Conservation (phyloP, 495 filamentous ascomycete species). For the Penicillium soppii region DNA sequence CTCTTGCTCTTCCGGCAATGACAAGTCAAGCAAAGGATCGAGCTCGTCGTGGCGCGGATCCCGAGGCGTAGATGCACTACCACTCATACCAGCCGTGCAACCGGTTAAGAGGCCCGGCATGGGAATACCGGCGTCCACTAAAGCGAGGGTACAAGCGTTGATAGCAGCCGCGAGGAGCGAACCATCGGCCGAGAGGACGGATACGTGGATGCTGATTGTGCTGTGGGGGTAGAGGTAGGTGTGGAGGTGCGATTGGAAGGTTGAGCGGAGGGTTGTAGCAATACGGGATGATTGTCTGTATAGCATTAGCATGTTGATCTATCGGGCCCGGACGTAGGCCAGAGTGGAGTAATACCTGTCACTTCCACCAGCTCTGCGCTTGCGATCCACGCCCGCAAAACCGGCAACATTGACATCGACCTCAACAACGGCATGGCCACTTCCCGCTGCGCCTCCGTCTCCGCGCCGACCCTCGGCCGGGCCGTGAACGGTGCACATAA, state of each 20-base stretch:
- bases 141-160: constrained; percentile 89
- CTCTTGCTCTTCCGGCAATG: constrained; percentile 82
- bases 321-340: neutral
- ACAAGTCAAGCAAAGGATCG: constrained; percentile 88
- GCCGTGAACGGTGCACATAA: constrained; percentile 87
- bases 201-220: constrained; percentile 76
- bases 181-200: constrained; percentile 88
- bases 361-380: constrained; percentile 60
- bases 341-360: constrained; percentile 65
- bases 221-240: constrained; percentile 87
- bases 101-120: constrained; percentile 90
- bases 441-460: constrained; percentile 44
- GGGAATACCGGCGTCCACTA: constrained; percentile 91
- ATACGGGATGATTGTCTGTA: constrained; percentile 77
- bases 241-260: constrained; percentile 73
- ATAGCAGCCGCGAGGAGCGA: constrained; percentile 84
- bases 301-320: constrained; percentile 15
- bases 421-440: constrained; percentile 60
- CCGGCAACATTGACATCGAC: constrained; percentile 85
- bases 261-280: constrained; percentile 67
- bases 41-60: constrained; percentile 64
- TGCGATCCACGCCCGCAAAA: constrained; percentile 85
- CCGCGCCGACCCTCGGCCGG: constrained; percentile 66
- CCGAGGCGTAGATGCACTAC: constrained; percentile 52
- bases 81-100: constrained; percentile 79